Base-by-base conservation (phyloP, 345 rosid genomes). In the Pistacia vera region DNA sequence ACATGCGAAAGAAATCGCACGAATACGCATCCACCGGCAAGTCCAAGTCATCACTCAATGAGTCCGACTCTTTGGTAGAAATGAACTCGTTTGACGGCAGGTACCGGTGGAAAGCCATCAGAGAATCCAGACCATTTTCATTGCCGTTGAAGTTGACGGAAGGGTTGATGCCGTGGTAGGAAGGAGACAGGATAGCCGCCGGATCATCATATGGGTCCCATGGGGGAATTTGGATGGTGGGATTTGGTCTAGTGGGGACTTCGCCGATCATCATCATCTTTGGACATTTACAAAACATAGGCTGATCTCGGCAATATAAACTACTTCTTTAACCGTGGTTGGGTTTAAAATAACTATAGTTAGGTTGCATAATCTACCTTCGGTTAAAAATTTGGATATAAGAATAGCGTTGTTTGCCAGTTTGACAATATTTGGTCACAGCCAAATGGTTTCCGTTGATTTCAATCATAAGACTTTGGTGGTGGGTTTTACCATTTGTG, bases 181-280 rank as follows among this genome's bases (percentile, higher is more conserved):
- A 83, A 1, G 93, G 76, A 33, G 79, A 78, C 1, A 79, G n/a
- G 2, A 74, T 70, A 17, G 75, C 71, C 70, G 83, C 75, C 48
- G 83, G 85, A 62, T 89, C 93, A 11, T 79, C 82, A 20, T 66
- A 68, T 1, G 80, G 85, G 55, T 90, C 93, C 94, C 90, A 83
- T 7, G 35, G 56, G 2, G 98, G 94, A 12, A 90, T 86, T 73
- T 84, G 86, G 30, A 91, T 82, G 66, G 97, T 83, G 0, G 92
- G 89, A 72, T 83, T 81, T 18, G 82, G 56, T 48, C 83, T 82
- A 48, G 28, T 48, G 69, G 70, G 82, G 2, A 66, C 36, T 75
- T 84, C 90, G 66, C 90, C 90, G 81, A 83, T 87, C 88, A 87
- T 87, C 88, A 87, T 89, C 92, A 84, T 89, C 84, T 75, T 84